phyloP scores from a whole-genome alignment of 2,329 filamentous ascomycete species.

The Penicillium sp. region DNA sequence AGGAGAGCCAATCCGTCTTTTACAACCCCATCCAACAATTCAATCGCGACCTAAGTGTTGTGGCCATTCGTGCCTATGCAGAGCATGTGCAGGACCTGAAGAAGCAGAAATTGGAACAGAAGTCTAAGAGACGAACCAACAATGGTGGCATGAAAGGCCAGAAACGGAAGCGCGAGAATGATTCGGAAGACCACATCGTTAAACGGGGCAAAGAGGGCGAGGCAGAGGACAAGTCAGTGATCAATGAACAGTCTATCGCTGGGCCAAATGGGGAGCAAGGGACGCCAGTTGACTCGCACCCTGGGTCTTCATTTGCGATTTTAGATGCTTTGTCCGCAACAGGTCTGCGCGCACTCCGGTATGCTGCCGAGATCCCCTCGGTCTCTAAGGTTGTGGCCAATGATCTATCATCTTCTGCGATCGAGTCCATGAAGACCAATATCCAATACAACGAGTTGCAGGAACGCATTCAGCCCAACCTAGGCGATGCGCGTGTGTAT shows the following conservation, averaged over 20 bases:
- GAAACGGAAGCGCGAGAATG: constrained; percentile 35
- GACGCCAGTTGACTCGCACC: constrained; percentile 27
- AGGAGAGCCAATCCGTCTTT: constrained; percentile 72
- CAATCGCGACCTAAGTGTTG: constrained; percentile 88
- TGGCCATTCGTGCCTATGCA: constrained; percentile 85
- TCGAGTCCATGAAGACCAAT: constrained; percentile 76
- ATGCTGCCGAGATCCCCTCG: constrained; percentile 84
- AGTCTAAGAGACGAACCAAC: constrained; percentile 29
- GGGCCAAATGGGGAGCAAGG: constrained; percentile 4
- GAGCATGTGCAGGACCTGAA: constrained; percentile 57
- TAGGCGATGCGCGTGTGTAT: constrained; percentile 78
- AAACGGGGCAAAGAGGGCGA: constrained; percentile 11
- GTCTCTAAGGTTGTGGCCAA: constrained; percentile 79
- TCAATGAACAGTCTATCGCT: constrained; percentile 8
- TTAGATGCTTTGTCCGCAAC: constrained; percentile 93
- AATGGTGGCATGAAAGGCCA: constrained; percentile 34
- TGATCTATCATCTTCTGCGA: constrained; percentile 72
- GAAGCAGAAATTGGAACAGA: constrained; percentile 45
- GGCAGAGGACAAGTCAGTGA: constrained; percentile 17
- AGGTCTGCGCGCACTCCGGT: constrained; percentile 82
- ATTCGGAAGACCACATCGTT: constrained; percentile 16
- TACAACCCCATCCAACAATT: constrained; percentile 99
- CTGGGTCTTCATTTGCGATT: constrained; percentile 61
- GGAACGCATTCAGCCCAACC: constrained; percentile 64
- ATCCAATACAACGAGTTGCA: constrained; percentile 73